These are phyloP conservation scores for Mortierella alpina DNA, from an alignment of 192 early-diverging fungal genomes.

Conservation along the genomic window DNA sequence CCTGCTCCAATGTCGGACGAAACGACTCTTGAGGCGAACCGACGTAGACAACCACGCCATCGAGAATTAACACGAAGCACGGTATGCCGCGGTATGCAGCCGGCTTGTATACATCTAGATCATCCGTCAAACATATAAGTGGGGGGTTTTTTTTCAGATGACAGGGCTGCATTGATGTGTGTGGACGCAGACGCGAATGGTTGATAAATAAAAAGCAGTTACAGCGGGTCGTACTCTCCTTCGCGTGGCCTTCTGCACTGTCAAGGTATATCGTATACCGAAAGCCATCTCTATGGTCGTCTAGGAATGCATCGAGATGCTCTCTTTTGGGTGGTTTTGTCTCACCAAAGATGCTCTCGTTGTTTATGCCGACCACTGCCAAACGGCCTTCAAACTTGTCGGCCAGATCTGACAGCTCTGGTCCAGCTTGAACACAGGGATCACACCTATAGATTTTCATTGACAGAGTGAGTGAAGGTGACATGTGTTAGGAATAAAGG, in stretches of 20 bases:
- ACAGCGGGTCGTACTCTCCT: slow-evolving; percentile 25
- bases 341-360: slow-evolving; percentile 43
- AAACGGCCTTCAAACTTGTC: slow-evolving; percentile 31
- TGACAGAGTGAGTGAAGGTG: not conserved
- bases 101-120: slow-evolving; percentile 41
- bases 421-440: slow-evolving; percentile 39
- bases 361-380: slow-evolving; percentile 43
- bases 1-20: slow-evolving; percentile 18
- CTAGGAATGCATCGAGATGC: slow-evolving; percentile 15
- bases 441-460: slow-evolving; percentile 21
- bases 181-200: not conserved
- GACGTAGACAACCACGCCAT: slow-evolving; percentile 35
- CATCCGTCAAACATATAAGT: not conserved
- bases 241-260: slow-evolving; percentile 38
- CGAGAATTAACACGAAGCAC: slow-evolving; percentile 30
- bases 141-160: no score
- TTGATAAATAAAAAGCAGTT: not conserved
- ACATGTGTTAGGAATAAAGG: not conserved
- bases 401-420: slow-evolving; percentile 34
- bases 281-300: slow-evolving; percentile 23
- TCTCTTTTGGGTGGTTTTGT: slow-evolving; percentile 16
- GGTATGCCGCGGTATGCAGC: slow-evolving; percentile 44
- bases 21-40: slow-evolving; percentile 39
- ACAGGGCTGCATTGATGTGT: not conserved
- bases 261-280: slow-evolving; percentile 43